phyloP scores from a whole-genome alignment of 306 rosid species.

The Carpinus fangiana region DNA sequence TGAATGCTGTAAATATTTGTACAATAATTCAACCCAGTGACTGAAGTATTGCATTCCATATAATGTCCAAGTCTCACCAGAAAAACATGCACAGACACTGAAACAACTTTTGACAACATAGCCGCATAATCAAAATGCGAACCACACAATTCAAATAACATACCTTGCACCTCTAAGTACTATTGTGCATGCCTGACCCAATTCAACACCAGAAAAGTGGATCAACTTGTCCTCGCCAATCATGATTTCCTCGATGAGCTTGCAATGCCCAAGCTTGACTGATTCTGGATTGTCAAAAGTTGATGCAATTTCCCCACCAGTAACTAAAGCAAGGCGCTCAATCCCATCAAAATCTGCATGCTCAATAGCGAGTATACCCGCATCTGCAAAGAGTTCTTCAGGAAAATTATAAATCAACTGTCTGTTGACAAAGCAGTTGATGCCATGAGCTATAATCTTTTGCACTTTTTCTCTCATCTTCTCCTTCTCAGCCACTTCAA shows the following conservation, averaged over 20 bases:
- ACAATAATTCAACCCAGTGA: not conserved
- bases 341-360: constrained; percentile 99
- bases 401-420: constrained; percentile 97
- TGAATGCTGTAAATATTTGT: not conserved
- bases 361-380: constrained; percentile 94
- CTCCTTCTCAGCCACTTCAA: constrained; percentile 92
- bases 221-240: constrained; percentile 94
- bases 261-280: constrained; percentile 87
- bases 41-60: not conserved
- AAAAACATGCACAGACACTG: not conserved
- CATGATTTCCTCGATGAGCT: constrained; percentile 94
- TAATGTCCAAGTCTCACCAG: not conserved
- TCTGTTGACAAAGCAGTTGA: constrained; percentile 89
- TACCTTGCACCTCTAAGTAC: constrained; percentile 96
- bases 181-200: constrained; percentile 96
- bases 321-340: constrained; percentile 85
- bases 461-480: constrained; percentile 97
- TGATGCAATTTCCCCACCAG: constrained; percentile 96
- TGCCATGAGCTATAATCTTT: constrained; percentile 88
- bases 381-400: constrained; percentile 97
- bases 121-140: not conserved
- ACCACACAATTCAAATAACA: not conserved
- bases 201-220: constrained; percentile 91
- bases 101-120: not conserved
- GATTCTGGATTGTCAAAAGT: constrained; percentile 97